Conservation (phyloP, 2,329 filamentous ascomycete species). For the Passalora sequoiae region DNA sequence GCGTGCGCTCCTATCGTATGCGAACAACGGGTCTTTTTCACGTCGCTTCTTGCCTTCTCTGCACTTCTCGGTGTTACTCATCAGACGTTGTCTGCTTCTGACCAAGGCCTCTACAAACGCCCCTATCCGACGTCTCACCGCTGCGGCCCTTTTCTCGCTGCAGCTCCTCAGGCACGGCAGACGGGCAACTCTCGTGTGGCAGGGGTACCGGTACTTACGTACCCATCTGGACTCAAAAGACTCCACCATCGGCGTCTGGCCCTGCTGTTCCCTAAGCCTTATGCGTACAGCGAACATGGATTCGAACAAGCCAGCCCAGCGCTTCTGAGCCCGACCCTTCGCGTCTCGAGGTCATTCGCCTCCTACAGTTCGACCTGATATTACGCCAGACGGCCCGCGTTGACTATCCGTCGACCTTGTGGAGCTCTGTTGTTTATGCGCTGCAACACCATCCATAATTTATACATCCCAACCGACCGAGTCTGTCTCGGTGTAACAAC, state of each 20-base stretch:
- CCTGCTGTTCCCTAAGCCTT: constrained; percentile 4
- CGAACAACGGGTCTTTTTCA: neutral
- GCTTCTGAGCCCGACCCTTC: neutral
- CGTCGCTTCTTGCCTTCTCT: neutral
- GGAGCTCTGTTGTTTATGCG: constrained; percentile 4
- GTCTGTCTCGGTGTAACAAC: neutral
- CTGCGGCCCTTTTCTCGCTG: constrained; percentile 5
- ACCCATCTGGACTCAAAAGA: too few species aligned
- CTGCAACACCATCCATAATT: neutral
- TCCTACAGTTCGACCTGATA: constrained; percentile 3
- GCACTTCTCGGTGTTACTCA: neutral
- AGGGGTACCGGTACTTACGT: too few species aligned
- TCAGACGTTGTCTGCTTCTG: neutral
- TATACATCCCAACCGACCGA: neutral
- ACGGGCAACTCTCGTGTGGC: neutral
- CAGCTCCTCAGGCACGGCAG: constrained; percentile 1
- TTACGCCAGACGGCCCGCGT: constrained; percentile 3
- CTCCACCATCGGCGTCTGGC: neutral
- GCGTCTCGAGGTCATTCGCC: constrained; percentile 2
- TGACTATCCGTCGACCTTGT: neutral
- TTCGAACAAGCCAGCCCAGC: neutral
- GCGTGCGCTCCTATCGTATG: constrained; percentile 2
- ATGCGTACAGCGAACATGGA: neutral
- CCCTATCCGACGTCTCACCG: neutral
- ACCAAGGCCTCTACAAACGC: neutral